A percentile compares a stretch with the other conserved stretches of the same genome.
These are phyloP conservation scores for Prosopis cineraria DNA, from an alignment of 306 rosid genomes.

Conservation along the genomic window DNA sequence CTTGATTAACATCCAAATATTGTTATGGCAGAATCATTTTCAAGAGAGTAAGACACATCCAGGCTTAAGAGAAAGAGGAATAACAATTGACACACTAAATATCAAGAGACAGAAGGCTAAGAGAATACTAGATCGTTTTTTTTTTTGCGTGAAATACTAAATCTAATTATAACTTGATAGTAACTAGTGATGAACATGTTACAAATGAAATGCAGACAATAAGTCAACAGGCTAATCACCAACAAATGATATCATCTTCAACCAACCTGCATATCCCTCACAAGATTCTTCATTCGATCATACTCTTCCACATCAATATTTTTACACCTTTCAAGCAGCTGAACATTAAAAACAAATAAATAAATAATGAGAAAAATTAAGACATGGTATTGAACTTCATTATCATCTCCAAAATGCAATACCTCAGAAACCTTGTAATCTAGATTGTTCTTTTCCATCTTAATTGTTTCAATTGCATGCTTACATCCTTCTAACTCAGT, in stretches of 20 bases:
- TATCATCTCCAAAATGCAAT: constrained; percentile 35
- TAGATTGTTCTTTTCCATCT: constrained; percentile 57
- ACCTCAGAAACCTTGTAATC: constrained; percentile 78
- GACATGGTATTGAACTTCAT: background rate
- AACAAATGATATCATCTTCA: background rate
- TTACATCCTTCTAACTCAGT: constrained; percentile 61
- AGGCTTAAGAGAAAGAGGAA: background rate
- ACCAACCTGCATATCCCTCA: constrained; percentile 67
- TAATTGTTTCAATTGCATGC: constrained; percentile 64
- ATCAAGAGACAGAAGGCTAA: background rate
- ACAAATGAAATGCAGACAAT: background rate
- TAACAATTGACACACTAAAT: background rate
- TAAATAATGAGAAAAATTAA: background rate
- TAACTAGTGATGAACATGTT: background rate
- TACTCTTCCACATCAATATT: constrained; percentile 77
- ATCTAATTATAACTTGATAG: background rate
- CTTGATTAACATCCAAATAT: background rate
- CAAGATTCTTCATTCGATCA: constrained; percentile 66
- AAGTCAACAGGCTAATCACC: background rate
- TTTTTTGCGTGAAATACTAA: too few species aligned
- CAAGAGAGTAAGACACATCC: background rate
- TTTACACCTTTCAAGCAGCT: constrained; percentile 75
- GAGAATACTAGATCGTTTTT: background rate
- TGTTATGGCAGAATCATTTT: background rate
- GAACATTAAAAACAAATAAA: background rate